Percentiles rank a stretch among this genome's conserved stretches.
Evolutionary conservation across 1,284 basidiomycete species (phyloP).

Genomic region (Somion occarium): DNA sequence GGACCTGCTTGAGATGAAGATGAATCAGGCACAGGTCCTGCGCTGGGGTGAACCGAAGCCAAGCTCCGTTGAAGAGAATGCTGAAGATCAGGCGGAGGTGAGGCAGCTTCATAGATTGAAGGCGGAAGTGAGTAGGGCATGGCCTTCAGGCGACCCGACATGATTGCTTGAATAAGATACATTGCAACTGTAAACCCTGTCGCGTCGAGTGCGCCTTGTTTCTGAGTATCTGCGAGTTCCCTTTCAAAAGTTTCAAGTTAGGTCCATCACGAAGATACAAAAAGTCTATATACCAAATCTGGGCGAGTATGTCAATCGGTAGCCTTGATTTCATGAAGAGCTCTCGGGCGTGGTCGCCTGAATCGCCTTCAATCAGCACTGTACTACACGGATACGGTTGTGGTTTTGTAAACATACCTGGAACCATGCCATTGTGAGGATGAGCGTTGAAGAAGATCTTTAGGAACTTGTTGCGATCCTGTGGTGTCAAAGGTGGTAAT

Average conservation of each 20-base stretch:
- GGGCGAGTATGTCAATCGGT: slow-evolving; percentile 79
- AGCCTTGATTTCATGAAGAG: slow-evolving; percentile 93
- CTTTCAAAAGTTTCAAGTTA: slow-evolving; percentile 34
- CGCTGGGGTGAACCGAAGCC: not conserved
- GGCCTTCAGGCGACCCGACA: slow-evolving; percentile 73
- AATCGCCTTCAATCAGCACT: not conserved
- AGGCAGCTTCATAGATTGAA: slow-evolving; percentile 82
- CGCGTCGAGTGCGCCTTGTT: slow-evolving; percentile 84
- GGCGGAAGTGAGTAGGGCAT: slow-evolving; percentile 80
- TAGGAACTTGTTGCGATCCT: slow-evolving; percentile 81
- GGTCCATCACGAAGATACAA: not conserved
- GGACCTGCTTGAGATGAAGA: slow-evolving; percentile 5
- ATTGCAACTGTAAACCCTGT: slow-evolving; percentile 95
- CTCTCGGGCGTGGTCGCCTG: slow-evolving; percentile 84
- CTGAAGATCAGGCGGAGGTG: slow-evolving; percentile 13
- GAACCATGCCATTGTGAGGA: slow-evolving; percentile 72
- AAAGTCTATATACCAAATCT: slow-evolving; percentile 74
- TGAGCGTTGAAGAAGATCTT: slow-evolving; percentile 70
- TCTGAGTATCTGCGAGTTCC: slow-evolving; percentile 93
- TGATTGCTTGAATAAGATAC: slow-evolving; percentile 89
- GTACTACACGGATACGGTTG: not conserved
- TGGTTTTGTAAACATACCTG: slow-evolving; percentile 40
- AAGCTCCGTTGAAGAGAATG: not conserved
- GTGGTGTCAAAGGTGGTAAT: slow-evolving; percentile 44
- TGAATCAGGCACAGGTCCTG: not conserved